phyloP scores from a whole-genome alignment of 371 early-diverging fungal genomes.

The Conidiobolus incongruus region DNA sequence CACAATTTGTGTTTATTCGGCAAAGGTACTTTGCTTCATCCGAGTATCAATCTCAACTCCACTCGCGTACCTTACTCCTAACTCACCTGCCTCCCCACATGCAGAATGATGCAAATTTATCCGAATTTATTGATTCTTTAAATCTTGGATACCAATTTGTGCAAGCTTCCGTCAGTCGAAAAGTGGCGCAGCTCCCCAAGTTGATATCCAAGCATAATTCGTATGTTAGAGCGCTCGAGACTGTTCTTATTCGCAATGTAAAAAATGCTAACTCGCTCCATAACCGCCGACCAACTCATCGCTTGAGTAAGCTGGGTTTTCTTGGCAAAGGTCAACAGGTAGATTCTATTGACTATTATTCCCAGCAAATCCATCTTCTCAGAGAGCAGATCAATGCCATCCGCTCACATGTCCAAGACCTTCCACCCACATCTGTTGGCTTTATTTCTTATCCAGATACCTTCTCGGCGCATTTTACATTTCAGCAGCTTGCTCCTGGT shows the following conservation, averaged over 20 bases:
- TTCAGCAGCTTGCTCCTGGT: slow-evolving; percentile 1
- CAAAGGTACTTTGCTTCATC: slow-evolving; percentile 2
- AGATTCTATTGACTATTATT: slow-evolving; percentile 56
- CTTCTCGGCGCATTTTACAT: slow-evolving; percentile 26
- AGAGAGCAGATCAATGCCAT: slow-evolving; percentile 34
- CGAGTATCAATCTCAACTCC: slow-evolving; percentile 3
- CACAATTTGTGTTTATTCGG: background rate
- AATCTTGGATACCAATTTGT: background rate
- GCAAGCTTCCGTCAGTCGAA: background rate
- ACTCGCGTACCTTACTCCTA: slow-evolving; percentile 2
- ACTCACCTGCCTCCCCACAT: background rate
- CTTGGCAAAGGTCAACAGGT: slow-evolving; percentile 23
- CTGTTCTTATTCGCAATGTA: slow-evolving; percentile 14
- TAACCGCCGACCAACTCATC: slow-evolving; percentile 25
- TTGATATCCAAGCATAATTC: background rate
- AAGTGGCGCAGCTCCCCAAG: slow-evolving; percentile 5
- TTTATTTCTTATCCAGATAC: slow-evolving; percentile 47
- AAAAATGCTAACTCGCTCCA: slow-evolving; percentile 12
- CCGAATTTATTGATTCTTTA: background rate
- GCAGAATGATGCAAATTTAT: slow-evolving; percentile 1
- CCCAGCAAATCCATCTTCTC: slow-evolving; percentile 32
- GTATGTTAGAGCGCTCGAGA: slow-evolving; percentile 1
- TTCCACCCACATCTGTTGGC: slow-evolving; percentile 33
- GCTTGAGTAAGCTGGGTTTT: slow-evolving; percentile 12
- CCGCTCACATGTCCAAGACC: slow-evolving; percentile 18